Conservation (phyloP, 352 stramenopile genomes). For the Elongisporangium prolatum region DNA sequence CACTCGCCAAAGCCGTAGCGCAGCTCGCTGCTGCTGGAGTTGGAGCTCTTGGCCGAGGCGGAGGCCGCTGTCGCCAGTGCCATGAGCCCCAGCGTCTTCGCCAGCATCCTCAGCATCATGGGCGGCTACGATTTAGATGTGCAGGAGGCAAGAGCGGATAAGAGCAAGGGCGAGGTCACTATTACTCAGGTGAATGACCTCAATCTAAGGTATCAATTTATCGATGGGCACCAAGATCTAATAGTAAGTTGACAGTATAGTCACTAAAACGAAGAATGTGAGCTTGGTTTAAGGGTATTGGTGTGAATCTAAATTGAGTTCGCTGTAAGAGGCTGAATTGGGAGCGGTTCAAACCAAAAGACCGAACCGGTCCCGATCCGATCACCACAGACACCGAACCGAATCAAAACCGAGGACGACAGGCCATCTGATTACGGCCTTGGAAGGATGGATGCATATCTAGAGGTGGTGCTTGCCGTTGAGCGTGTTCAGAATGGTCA, state of each 20-base stretch:
- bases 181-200: not conserved
- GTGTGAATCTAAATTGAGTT: not conserved
- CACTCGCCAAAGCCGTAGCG: constrained; percentile 80
- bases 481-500: constrained; percentile 69
- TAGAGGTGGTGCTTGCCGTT: constrained; percentile 36
- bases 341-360: not conserved
- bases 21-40: constrained; percentile 12
- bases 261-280: too few relatives aligned
- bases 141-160: not conserved
- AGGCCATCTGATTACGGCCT: not conserved
- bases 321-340: not conserved
- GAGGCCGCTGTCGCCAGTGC: not conserved
- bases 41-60: not conserved
- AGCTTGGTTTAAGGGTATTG: too few relatives aligned
- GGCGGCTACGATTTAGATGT: not conserved
- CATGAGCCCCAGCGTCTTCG: constrained; percentile 1
- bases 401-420: not conserved
- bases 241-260: not conserved
- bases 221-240: not conserved
- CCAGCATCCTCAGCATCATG: not conserved
- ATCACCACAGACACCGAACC: not conserved
- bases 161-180: not conserved
- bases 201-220: not conserved
- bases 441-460: not conserved
- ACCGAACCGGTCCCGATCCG: not conserved